Conservation (phyloP, 805 yeast species). For the Candida anglica region DNA sequence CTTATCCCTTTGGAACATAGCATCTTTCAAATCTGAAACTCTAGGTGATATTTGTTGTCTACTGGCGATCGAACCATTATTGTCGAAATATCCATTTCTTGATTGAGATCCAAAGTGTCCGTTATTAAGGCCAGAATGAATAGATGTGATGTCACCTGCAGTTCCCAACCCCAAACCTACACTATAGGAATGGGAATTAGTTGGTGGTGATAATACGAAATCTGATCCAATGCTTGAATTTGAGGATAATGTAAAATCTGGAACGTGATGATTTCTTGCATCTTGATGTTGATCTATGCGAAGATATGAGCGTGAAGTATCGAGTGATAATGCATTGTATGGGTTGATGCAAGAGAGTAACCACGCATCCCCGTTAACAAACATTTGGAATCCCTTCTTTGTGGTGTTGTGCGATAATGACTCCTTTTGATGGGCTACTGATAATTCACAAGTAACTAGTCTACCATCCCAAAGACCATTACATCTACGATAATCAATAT, state of each 20-base stretch:
- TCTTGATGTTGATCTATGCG: background rate
- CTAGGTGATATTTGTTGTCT: conserved; percentile 19
- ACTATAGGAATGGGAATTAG: too few species aligned
- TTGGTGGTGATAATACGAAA: too few species aligned
- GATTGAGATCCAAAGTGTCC: conserved; percentile 5
- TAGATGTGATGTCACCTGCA: conserved; percentile 38
- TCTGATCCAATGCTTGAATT: too few species aligned
- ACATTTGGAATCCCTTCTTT: conserved; percentile 19
- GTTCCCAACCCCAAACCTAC: conserved; percentile 33
- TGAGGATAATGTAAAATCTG: background rate
- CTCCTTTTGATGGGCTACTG: background rate
- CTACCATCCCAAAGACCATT: conserved; percentile 25
- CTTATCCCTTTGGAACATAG: conserved; percentile 11
- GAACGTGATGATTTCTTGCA: background rate
- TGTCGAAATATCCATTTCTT: conserved; percentile 4
- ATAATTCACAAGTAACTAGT: conserved; percentile 8
- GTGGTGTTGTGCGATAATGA: conserved; percentile 12
- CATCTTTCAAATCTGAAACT: conserved; percentile 35
- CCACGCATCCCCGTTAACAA: conserved; percentile 22
- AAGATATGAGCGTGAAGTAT: background rate
- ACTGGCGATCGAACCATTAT: conserved; percentile 13
- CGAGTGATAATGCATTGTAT: conserved; percentile 17
- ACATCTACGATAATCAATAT: conserved; percentile 21
- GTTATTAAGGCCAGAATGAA: conserved; percentile 29
- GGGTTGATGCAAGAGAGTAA: conserved; percentile 29